Evolutionary conservation across 1,284 basidiomycete species (phyloP), one percentile per base, ranked within the genome.

Genomic region (Inonotus obliquus): DNA sequence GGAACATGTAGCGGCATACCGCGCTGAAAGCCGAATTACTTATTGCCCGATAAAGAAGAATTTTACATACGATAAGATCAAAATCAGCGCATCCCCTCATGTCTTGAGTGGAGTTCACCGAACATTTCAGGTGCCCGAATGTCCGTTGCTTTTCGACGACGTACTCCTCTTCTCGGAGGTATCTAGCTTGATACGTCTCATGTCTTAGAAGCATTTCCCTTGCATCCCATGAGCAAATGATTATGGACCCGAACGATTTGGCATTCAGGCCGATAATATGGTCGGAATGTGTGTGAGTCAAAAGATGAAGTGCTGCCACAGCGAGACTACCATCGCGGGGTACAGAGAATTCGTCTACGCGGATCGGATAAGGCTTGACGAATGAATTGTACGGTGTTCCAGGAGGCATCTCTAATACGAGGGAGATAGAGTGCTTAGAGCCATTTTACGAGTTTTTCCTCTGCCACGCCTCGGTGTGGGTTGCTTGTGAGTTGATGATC

Each of bases 221-320:
- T 11, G 92, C 85, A 71, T 93, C 91, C 10, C 76, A 72, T 0
- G 91, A 91, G 72, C 92, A 95, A 55, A 91, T 72, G 11, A 95
- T 82, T 2, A 75, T 79, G 32, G 81, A 79, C 1, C 80, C 82
- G 66, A 92, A 92, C 0, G 85, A 87, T 64, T 85, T 84, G 19
- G 87, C 79, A 19, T 84, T 79, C 11, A 92, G 77, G 3, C 91
- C 91, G 48, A 73, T 75, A 59, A 89, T 78, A 70, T 94, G 92
- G 72, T 94, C 93, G 0, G 92, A 80, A 73, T 96, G 93, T 0
- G 91, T 89, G 69, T 95, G 92, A 0, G 88, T 86, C 59, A 96
- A 80, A 7, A 95, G 81, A 71, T 90, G 84, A 5, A 94, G 77
- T 4, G 79, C 79, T 0, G 89, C 86, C 9, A 76, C 69, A 27